Percentiles rank a stretch among this genome's conserved stretches.
These are phyloP conservation scores for Corniculantispora saksenae DNA, from an alignment of 2,329 filamentous ascomycete genomes.

Conservation along the genomic window DNA sequence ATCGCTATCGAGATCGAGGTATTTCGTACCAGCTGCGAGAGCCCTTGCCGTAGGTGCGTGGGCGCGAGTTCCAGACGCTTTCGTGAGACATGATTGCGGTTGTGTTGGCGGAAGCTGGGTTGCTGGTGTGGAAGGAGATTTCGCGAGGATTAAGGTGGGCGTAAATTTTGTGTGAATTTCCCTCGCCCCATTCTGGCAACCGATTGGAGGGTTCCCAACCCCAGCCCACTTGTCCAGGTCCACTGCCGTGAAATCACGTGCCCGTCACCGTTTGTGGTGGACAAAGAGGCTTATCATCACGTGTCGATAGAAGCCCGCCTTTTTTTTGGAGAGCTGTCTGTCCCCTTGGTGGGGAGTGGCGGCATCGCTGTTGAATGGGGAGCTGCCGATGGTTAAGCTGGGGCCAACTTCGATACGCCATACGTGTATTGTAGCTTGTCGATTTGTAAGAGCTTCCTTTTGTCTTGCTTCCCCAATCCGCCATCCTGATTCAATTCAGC, in stretches of 20 bases:
- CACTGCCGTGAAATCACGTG: slow-evolving; percentile 24
- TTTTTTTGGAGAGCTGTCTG: not conserved
- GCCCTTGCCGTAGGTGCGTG: slow-evolving; percentile 96
- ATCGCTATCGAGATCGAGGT: slow-evolving; percentile 6
- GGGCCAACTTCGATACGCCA: slow-evolving; percentile 15
- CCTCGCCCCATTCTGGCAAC: slow-evolving; percentile 31
- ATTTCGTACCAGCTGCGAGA: slow-evolving; percentile 80
- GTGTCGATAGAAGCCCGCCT: slow-evolving; percentile 19
- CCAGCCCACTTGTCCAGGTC: slow-evolving; percentile 29
- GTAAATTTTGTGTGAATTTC: slow-evolving; percentile 44
- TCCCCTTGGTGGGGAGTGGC: not conserved
- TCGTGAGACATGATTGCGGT: slow-evolving; percentile 70
- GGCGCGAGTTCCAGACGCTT: slow-evolving; percentile 98
- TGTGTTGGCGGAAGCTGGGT: slow-evolving; percentile 32
- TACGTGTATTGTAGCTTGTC: slow-evolving; percentile 13
- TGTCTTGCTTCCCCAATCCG: not conserved
- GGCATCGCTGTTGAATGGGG: not conserved
- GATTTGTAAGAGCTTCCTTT: slow-evolving; percentile 12
- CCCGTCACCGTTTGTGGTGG: not conserved
- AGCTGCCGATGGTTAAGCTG: slow-evolving; percentile 6
- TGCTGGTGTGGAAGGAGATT: slow-evolving; percentile 32
- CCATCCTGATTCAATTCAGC: not conserved
- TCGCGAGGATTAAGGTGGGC: slow-evolving; percentile 36
- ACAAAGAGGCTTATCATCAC: slow-evolving; percentile 22
- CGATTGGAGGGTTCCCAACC: slow-evolving; percentile 41